Conservation (phyloP, 768 basidiomycete species). For the Sarcomyxa edulis region DNA sequence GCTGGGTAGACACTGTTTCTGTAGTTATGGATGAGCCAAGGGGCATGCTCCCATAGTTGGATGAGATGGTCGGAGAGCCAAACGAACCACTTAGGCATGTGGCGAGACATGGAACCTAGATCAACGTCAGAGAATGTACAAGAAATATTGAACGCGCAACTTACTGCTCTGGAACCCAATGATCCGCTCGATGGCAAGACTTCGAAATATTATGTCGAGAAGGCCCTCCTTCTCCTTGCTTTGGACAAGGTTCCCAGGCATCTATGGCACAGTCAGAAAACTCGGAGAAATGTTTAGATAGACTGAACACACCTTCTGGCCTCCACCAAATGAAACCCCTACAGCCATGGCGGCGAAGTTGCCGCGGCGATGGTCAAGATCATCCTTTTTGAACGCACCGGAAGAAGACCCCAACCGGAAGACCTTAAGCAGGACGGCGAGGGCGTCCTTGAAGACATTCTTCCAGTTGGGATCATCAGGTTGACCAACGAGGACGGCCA, state of each 20-base stretch:
- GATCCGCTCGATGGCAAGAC: background rate
- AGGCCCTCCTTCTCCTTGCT: too few relatives aligned
- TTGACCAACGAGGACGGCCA: too few relatives aligned
- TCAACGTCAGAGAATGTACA: background rate
- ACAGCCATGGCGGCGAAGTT: background rate
- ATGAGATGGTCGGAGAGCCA: background rate
- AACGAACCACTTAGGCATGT: background rate
- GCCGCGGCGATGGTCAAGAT: background rate
- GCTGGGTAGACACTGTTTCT: constrained; percentile 1
- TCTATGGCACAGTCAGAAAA: too few relatives aligned
- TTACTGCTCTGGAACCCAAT: background rate
- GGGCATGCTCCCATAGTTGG: too few relatives aligned
- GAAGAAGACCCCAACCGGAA: too few relatives aligned
- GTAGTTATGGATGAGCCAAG: constrained; percentile 4
- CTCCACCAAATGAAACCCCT: background rate
- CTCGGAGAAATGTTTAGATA: too few relatives aligned
- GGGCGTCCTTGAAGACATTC: too few relatives aligned
- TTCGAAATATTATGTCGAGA: background rate
- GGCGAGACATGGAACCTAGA: background rate
- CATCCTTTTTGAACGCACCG: background rate
- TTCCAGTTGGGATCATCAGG: too few relatives aligned
- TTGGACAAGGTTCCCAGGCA: too few relatives aligned
- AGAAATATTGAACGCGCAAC: background rate
- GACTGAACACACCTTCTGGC: background rate
- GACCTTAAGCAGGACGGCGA: too few relatives aligned